A percentile compares a stretch with the other conserved stretches of the same genome.
Conservation (phyloP, 2,329 filamentous ascomycete species). For the Laburnicola sp. region DNA sequence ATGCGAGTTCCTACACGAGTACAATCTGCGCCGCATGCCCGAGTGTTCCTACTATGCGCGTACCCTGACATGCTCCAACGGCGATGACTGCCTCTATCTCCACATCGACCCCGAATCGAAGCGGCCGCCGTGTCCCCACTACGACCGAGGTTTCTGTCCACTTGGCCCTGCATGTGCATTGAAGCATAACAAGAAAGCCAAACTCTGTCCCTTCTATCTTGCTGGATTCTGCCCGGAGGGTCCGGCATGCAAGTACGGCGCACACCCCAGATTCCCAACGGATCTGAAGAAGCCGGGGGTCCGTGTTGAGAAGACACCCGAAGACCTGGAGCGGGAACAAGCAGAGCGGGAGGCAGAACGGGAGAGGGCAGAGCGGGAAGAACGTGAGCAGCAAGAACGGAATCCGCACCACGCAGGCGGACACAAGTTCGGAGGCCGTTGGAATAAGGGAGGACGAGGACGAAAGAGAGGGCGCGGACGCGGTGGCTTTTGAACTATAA, state of each 20-base stretch:
- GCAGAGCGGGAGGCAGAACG: constrained; percentile 53
- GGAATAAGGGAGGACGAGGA: constrained; percentile 27
- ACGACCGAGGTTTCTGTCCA: constrained; percentile 92
- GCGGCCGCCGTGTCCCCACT: constrained; percentile 67
- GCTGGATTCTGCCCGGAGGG: constrained; percentile 94
- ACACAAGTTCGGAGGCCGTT: constrained; percentile 38
- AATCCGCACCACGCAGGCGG: constrained; percentile 36
- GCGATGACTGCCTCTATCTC: constrained; percentile 92
- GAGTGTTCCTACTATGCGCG: constrained; percentile 96
- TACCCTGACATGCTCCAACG: constrained; percentile 93
- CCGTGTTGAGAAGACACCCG: constrained; percentile 70
- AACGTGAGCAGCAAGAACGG: constrained; percentile 45
- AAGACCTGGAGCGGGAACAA: constrained; percentile 66
- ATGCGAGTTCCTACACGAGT: constrained; percentile 98
- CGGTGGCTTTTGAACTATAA: constrained; percentile 12
- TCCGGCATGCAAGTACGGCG: constrained; percentile 72
- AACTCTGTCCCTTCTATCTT: constrained; percentile 81
- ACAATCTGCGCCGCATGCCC: constrained; percentile 96
- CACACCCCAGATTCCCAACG: constrained; percentile 80
- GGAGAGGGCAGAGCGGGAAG: constrained; percentile 46
- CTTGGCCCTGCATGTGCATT: constrained; percentile 85
- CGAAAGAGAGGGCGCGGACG: constrained; percentile 27
- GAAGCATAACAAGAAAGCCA: constrained; percentile 77
- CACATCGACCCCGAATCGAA: constrained; percentile 84
- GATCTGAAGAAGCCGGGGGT: constrained; percentile 65